Base-by-base conservation (phyloP, 768 basidiomycete genomes). In the Podaxis mareebaensis region DNA sequence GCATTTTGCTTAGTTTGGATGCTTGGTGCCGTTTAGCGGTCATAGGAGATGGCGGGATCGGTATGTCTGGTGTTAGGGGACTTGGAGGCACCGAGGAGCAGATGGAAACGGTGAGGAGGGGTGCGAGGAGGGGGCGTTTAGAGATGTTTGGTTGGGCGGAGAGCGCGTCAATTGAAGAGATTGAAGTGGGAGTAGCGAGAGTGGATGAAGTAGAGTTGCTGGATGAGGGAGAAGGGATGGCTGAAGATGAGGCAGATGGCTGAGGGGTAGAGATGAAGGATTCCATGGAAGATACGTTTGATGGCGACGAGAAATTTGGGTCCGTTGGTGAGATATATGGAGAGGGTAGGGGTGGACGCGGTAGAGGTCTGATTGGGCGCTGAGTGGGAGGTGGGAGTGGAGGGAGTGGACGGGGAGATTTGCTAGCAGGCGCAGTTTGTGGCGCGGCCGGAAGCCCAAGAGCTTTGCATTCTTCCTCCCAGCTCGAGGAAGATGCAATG, bases 1-100 rank as follows among this genome's bases (percentile, higher is more conserved):
- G 68, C 46, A 71, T 71, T 54, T 70, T 70, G 13, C 67, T 69
- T 10, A 71, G 69, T 46, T 73, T 72, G 44, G 64, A 65, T 20
- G 67, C 58, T 44, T 68, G 71, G 11, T 58, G 65, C 2, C 66
- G 67, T 52, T 65, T 67, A 24, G 58, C 66, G 6, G 69, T 72
- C 24, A 56, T 58, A 17, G 72, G 71, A 3, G 72, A 68, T 4
- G 64, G 69, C 15, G 64, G 67, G 22, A 65, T 54, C 10, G 68
- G 69, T 15, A 67, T 38, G 17, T 55, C 58, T 15, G 66, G 65
- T 17, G 65, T 38, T 33, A 49, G 7, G 13, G 68, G 66, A 38
- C 63, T 59, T 3, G 39, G 39, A 6, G 11, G 20, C 4, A 46
- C 36, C 7, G 61, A 56, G n/a, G 8, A 11, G 28, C 26, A 40